Evolutionary conservation across 805 yeast genomes (phyloP).

Genomic region (Sungouiozyma ichnusensis): DNA sequence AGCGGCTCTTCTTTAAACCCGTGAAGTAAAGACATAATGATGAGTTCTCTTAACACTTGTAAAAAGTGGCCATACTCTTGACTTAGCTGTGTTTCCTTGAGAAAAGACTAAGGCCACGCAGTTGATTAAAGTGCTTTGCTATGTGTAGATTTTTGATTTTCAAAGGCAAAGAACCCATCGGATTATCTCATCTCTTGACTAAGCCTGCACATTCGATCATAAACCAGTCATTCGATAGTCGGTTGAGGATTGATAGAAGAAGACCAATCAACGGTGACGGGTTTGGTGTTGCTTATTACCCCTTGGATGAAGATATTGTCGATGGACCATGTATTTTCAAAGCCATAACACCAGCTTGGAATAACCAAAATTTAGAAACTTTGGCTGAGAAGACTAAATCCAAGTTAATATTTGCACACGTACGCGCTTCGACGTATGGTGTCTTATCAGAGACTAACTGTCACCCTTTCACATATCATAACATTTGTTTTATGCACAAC

Average conservation of each 20-base stretch:
- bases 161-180: slow-evolving; percentile 83
- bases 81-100: too few species aligned
- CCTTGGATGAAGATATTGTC: slow-evolving; percentile 42
- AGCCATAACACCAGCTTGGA: slow-evolving; percentile 98
- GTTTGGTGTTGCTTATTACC: slow-evolving; percentile 92
- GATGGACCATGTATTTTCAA: slow-evolving; percentile 85
- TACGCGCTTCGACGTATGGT: slow-evolving; percentile 92
- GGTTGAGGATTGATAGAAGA: slow-evolving; percentile 75
- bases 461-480: slow-evolving; percentile 87
- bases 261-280: slow-evolving; percentile 98
- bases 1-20: not conserved
- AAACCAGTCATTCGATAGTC: slow-evolving; percentile 86
- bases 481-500: slow-evolving; percentile 93
- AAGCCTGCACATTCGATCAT: slow-evolving; percentile 96
- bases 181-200: slow-evolving; percentile 76
- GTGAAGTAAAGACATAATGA: too few species aligned
- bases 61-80: too few species aligned
- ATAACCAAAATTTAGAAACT: slow-evolving; percentile 78
- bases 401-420: slow-evolving; percentile 83
- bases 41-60: not conserved
- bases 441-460: slow-evolving; percentile 91
- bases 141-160: slow-evolving; percentile 94
- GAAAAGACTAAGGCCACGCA: too few species aligned
- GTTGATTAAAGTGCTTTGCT: too few species aligned
- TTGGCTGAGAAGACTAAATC: slow-evolving; percentile 83